Evolutionary conservation across 2,329 filamentous ascomycete species (phyloP), one percentile per base, ranked within the genome.

Genomic region (Botryotinia convoluta): DNA sequence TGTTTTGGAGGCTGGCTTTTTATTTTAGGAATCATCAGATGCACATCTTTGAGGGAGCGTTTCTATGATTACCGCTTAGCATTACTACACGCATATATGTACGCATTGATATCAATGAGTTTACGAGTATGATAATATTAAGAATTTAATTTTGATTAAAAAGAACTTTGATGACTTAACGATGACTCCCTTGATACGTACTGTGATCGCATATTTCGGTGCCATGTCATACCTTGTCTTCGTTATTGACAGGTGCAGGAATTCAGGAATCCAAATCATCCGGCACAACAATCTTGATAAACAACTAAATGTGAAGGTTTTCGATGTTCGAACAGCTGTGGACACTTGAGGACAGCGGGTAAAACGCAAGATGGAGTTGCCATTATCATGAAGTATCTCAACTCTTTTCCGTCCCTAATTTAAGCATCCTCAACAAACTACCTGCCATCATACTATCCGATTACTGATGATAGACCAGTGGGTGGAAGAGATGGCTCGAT

Each of bases 401-500:
- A n/a, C 48, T 54, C 5, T n/a, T 54, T n/a, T 2, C 26, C 0
- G 26, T 16, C 12, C 48, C 7, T 20, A 20, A 7, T 16, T n/a
- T 16, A 1, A 54, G 48, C 26, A 54, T 54, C 26, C 7, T n/a
- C 48, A 54, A n/a, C 5, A 54, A n/a, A 54, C 4, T 16, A 16
- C 2, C 12, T 16, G 7, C 12, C 26, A n/a, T 16, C 12, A n/a
- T 16, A 7, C 2, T 5, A 16, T 2, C 0, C 12, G 12, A n/a
- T n/a, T 14, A 0, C 26, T 54, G 4, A 16, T n/a, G 12, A n/a
- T 14, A 16, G 12, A 14, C 12, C 5, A 54, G 5, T n/a, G 2
- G 4, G 48, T 4, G 2, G 10, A n/a, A 0, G 12, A 51, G 26
- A 51, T n/a, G 5, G 4, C 0, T 16, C 4, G 1, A n/a, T 12